Base-by-base conservation (phyloP, 2,329 filamentous ascomycete species). In the Diaporthe nobilis region DNA sequence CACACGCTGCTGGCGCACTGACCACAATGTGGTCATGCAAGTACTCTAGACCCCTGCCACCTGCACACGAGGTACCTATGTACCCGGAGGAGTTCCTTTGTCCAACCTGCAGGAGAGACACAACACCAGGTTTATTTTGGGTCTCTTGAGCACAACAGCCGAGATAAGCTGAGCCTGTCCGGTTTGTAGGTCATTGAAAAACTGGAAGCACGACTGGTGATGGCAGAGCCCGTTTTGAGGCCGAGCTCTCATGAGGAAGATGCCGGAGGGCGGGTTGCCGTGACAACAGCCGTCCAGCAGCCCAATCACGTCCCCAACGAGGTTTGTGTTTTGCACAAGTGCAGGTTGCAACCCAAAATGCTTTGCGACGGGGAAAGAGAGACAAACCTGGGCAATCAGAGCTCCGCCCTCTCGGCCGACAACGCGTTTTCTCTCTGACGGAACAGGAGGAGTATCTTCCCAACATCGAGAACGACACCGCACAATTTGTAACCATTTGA, bases 271-370 rank as follows among this genome's bases (percentile, higher is more conserved):
- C 34, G 47, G 65, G 71, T 73, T 73, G 61, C 71, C 60, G 58
- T 73, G 71, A 57, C 71, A 57, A 73, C 71, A 73, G 34, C 71
- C 71, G 47, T 25, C 47, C n/a, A 31, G 65, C 49, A 55, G 37
- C 49, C 65, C 65, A 70, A 70, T 70, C 65, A 70, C 65, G 65
- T 70, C 34, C 34, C 31, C 65, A 55, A 37, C 9, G 25, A 63
- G 10, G 47, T n/a, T 28, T 55, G 49, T 70, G 65, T 70, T 70
- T 70, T 68, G 65, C 65, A 39, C 31, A 8, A 10, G 65, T 55
- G 49, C 63, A 37, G 63, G 28, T 51, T 25, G 44, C 65, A 55
- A 70, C 34, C 65, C 65, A 55, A 55, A 39, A 39, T 55, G 65
- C 49, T 34, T 42, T 55, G 49, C 34, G 51, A 28, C 12, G 34